These are phyloP conservation scores for Ogataea glucozyma DNA, from an alignment of 805 yeast genomes.

Conservation along the genomic window DNA sequence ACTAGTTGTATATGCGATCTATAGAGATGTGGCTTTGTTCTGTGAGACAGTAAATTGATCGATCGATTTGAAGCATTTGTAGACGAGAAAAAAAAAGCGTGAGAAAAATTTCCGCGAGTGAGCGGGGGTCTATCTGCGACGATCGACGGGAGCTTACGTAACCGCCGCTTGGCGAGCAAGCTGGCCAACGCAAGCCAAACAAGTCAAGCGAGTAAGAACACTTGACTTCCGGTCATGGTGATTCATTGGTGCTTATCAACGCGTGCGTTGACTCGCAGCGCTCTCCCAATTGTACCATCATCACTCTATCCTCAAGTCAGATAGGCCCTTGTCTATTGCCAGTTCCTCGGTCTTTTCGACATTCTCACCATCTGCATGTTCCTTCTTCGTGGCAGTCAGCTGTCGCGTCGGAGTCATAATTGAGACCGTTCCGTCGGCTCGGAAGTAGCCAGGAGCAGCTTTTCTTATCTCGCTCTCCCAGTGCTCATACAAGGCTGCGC, in stretches of 20 bases:
- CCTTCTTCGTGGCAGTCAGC: neutral
- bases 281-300: neutral
- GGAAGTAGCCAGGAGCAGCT: conserved; percentile 33
- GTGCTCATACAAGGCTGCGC: conserved; percentile 11
- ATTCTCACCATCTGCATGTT: neutral
- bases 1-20: neutral
- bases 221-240: neutral
- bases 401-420: conserved; percentile 30
- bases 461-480: conserved; percentile 28
- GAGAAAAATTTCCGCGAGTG: too few relatives aligned
- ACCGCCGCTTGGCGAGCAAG: neutral
- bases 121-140: too few relatives aligned
- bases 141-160: too few relatives aligned
- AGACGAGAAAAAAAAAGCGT: too few relatives aligned
- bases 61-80: too few relatives aligned
- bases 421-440: conserved; percentile 23
- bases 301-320: neutral
- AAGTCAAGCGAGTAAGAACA: neutral
- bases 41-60: too few relatives aligned
- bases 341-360: neutral
- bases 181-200: neutral
- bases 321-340: neutral
- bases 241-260: neutral
- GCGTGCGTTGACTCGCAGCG: too few relatives aligned
- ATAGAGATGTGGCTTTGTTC: neutral